Conservation (phyloP, 2,329 filamentous ascomycete genomes). For the Fusarium udum region DNA sequence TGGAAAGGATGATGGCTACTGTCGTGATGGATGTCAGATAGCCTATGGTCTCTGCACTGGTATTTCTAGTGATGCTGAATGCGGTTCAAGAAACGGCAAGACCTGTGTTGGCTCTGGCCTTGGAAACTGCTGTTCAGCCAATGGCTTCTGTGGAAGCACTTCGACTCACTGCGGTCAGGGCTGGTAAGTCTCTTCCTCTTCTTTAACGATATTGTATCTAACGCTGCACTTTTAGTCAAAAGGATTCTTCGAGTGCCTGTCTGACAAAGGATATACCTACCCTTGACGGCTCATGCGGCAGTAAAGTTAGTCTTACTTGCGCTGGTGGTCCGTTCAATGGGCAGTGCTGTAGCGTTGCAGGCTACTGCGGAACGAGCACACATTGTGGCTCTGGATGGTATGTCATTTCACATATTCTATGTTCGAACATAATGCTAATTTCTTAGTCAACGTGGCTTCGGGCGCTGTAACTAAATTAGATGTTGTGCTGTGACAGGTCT, state of each 20-base stretch:
- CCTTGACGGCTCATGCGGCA: background rate
- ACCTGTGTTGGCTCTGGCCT: conserved; percentile 11
- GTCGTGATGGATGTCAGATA: background rate
- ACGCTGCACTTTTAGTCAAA: background rate
- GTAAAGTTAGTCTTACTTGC: conserved; percentile 4
- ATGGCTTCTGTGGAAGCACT: conserved; percentile 11
- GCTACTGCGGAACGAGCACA: background rate
- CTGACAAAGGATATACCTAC: background rate
- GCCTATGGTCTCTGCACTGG: background rate
- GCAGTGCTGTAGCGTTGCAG: conserved; percentile 2
- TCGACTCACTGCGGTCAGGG: conserved; percentile 9
- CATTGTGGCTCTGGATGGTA: conserved; percentile 5
- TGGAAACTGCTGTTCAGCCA: conserved; percentile 6
- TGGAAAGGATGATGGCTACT: background rate
- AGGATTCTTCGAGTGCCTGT: background rate
- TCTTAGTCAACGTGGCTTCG: background rate
- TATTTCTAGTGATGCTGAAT: background rate
- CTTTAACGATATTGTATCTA: background rate
- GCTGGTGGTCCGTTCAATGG: conserved; percentile 11
- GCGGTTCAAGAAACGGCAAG: conserved; percentile 5
- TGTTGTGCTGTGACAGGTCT: rapidly evolving
- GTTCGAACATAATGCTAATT: background rate
- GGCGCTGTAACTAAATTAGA: background rate
- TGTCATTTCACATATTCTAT: background rate
- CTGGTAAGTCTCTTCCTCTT: background rate